Evolutionary conservation across 306 rosid genomes (phyloP), one percentile per base, ranked within the genome.

Genomic region (Inga laurina): DNA sequence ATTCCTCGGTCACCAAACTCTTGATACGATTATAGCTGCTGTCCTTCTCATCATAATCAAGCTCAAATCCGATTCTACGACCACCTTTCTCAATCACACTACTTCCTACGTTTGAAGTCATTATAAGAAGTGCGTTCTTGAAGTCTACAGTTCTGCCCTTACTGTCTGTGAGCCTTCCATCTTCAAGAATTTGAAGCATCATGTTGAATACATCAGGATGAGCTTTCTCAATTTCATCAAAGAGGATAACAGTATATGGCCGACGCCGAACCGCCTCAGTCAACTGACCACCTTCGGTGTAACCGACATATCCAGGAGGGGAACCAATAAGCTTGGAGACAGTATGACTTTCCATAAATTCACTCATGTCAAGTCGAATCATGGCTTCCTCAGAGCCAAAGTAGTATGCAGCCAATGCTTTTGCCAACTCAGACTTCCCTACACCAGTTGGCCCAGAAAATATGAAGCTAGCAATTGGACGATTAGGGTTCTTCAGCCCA

Each of bases 361-460:
- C 98, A 90, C 98, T 95, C 98, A 93, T 95, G 82, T 95, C 98
- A 75, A 95, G 98, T n/a, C 98, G 91, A 77, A 95, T 93, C 98
- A 95, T 93, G 81, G 98, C 98, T 80, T 95, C 98, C 86, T 93
- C 96, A 54, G 98, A 95, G 72, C 98, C 98, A 62, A 95, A 95
- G 87, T 95, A 95, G 90, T 93, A 95, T 22, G 98, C 94, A 75
- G 97, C 98, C 93, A 95, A 88, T 19, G 98, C 91, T 82, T 95
- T 95, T 54, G 98, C 98, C 46, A 95, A 90, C 81, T 95, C 98
- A n/a, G 98, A 95, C 88, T 95, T 95, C 49, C 98, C 98, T 41
- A 95, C 98, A 83, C 98, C 98, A 65, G 98, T 95, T 74, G 98
- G 98, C 79, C 98, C 98, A 76, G 98, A 95, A 86, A 95, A 95